phyloP scores from a whole-genome alignment of 2,329 filamentous ascomycete species.

The Phyllosticta capitalensis region DNA sequence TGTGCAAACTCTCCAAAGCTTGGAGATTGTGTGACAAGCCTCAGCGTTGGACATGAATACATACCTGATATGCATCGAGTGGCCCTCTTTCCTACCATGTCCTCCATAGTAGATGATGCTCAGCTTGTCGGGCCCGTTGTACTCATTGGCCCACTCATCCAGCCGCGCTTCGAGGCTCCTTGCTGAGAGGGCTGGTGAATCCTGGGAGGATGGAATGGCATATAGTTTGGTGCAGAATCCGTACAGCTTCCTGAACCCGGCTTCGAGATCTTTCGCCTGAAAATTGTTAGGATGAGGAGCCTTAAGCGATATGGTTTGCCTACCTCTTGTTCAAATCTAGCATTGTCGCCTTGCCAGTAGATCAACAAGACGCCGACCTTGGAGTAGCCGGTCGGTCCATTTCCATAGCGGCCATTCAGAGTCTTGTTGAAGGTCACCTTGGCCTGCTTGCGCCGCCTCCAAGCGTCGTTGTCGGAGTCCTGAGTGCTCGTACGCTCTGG shows the following conservation, averaged over 20 bases:
- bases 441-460: slow-evolving; percentile 5
- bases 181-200: neutral
- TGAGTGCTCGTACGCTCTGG: neutral
- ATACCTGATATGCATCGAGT: neutral
- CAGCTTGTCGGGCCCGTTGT: slow-evolving; percentile 11
- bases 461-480: neutral
- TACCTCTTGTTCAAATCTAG: slow-evolving; percentile 12
- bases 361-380: slow-evolving; percentile 14
- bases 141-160: slow-evolving; percentile 9
- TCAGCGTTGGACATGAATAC: neutral
- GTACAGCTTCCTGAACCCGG: slow-evolving; percentile 11
- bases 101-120: slow-evolving; percentile 16
- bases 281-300: neutral
- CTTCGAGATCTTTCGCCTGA: slow-evolving; percentile 8
- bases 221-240: slow-evolving; percentile 12
- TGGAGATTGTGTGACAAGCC: too few species aligned
- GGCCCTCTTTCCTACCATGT: slow-evolving; percentile 10
- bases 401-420: slow-evolving; percentile 13
- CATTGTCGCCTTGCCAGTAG: slow-evolving; percentile 13
- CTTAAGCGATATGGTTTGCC: neutral
- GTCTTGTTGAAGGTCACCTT: slow-evolving; percentile 13
- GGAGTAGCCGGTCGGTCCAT: slow-evolving; percentile 13
- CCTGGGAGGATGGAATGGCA: slow-evolving; percentile 8
- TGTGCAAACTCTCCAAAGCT: too few species aligned
- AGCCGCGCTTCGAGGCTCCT: slow-evolving; percentile 2